Evolutionary conservation across 2,329 filamentous ascomycete genomes (phyloP).

Genomic region (Aspergillus sp.): DNA sequence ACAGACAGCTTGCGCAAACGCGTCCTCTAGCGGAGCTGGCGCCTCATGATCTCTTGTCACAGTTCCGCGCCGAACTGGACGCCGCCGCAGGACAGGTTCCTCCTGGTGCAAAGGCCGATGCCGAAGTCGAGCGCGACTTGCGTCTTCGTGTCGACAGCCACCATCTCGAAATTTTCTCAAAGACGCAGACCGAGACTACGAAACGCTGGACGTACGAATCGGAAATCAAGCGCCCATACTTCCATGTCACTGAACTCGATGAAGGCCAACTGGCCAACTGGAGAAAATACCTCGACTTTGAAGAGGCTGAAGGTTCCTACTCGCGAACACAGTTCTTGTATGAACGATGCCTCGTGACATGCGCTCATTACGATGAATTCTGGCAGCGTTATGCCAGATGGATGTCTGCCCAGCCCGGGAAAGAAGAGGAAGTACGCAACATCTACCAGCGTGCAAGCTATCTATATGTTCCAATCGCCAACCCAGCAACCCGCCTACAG

Average conservation of each 20-base stretch:
- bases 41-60: conserved; percentile 64
- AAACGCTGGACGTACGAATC: conserved; percentile 95
- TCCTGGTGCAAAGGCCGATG: conserved; percentile 59
- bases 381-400: conserved; percentile 97
- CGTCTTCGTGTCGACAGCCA: conserved; percentile 75
- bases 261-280: conserved; percentile 82
- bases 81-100: conserved; percentile 45
- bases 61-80: conserved; percentile 71
- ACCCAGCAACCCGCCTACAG: conserved; percentile 79
- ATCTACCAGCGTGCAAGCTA: conserved; percentile 87
- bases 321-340: conserved; percentile 78
- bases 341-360: conserved; percentile 88
- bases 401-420: conserved; percentile 79
- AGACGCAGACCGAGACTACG: conserved; percentile 81
- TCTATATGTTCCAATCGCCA: conserved; percentile 81
- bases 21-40: conserved; percentile 73
- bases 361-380: conserved; percentile 94
- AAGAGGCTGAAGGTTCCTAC: conserved; percentile 80
- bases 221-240: conserved; percentile 93
- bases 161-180: conserved; percentile 77
- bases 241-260: conserved; percentile 91
- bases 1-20: conserved; percentile 71
- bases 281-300: conserved; percentile 95
- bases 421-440: conserved; percentile 85
- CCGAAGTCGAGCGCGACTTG: conserved; percentile 81